phyloP scores from a whole-genome alignment of 106 monocot species.

The Gastrodia elata region DNA sequence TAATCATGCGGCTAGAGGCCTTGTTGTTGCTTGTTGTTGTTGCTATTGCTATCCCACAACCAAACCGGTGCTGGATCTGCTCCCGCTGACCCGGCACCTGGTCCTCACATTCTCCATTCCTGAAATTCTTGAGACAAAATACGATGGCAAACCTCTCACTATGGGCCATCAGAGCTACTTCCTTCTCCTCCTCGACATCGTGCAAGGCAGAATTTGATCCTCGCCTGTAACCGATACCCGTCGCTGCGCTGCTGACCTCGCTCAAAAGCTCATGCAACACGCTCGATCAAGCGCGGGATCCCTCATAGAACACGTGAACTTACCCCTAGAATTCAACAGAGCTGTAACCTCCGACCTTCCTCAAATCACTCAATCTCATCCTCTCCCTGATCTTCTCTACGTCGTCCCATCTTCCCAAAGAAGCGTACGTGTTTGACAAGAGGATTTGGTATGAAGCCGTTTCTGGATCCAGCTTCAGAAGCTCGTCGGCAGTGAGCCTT shows the following conservation, averaged over 20 bases:
- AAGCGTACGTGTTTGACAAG: slow-evolving; percentile 21
- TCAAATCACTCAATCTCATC: slow-evolving; percentile 14
- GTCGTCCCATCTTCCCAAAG: slow-evolving; percentile 14
- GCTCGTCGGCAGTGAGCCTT: slow-evolving; percentile 16
- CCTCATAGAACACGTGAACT: slow-evolving; percentile 24
- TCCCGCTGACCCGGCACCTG: too few species aligned
- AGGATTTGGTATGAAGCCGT: slow-evolving; percentile 19
- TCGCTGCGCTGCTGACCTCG: slow-evolving; percentile 4
- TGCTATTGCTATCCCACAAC: too few species aligned
- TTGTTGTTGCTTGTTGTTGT: too few species aligned
- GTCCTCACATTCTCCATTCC: neutral
- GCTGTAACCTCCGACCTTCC: slow-evolving; percentile 18
- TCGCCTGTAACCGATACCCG: slow-evolving; percentile 13
- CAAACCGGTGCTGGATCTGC: too few species aligned
- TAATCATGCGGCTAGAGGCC: too few species aligned
- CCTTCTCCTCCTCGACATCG: slow-evolving; percentile 29
- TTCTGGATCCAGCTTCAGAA: slow-evolving; percentile 13
- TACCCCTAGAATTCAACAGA: slow-evolving; percentile 21
- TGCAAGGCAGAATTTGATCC: slow-evolving; percentile 16
- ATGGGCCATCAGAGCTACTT: slow-evolving; percentile 13
- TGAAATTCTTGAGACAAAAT: slow-evolving; percentile 5
- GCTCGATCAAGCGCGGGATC: slow-evolving; percentile 10
- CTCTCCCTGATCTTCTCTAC: slow-evolving; percentile 16
- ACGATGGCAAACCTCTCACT: slow-evolving; percentile 30
- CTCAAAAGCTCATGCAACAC: slow-evolving; percentile 9